phyloP scores from a whole-genome alignment of 352 stramenopile genomes.

The Globisporangium cederbergense region DNA sequence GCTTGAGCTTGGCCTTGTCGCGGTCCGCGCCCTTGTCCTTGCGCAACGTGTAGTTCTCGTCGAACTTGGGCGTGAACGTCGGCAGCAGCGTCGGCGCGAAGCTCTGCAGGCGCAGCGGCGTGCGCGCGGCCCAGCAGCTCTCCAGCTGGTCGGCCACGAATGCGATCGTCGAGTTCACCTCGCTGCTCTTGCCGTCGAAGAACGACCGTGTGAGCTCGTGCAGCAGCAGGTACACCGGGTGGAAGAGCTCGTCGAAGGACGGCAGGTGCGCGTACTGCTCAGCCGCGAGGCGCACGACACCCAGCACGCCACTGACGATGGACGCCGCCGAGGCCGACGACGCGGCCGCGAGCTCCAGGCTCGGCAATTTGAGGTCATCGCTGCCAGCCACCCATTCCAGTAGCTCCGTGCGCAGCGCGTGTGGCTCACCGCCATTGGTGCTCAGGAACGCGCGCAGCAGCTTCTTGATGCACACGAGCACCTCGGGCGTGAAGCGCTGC shows the following conservation, averaged over 20 bases:
- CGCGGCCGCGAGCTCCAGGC: conserved; percentile 33
- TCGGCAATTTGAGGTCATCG: conserved; percentile 26
- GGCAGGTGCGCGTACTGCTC: conserved; percentile 59
- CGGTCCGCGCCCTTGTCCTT: conserved; percentile 88
- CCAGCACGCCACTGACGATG: conserved; percentile 46
- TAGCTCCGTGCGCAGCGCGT: conserved; percentile 54
- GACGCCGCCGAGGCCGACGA: conserved; percentile 42
- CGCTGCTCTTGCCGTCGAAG: conserved; percentile 22
- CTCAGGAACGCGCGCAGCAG: conserved; percentile 50
- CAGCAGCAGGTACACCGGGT: conserved; percentile 65
- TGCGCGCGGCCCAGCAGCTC: conserved; percentile 39
- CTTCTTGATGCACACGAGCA: conserved; percentile 48
- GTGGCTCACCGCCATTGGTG: conserved; percentile 10
- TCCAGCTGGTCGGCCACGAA: conserved; percentile 44
- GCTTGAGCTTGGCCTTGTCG: conserved; percentile 84
- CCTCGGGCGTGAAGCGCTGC: conserved; percentile 88
- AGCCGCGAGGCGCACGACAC: conserved; percentile 38
- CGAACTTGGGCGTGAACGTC: conserved; percentile 88
- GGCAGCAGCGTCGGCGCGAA: conserved; percentile 66
- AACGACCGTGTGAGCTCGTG: conserved; percentile 49
- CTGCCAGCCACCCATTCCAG: conserved; percentile 32
- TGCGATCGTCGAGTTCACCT: conserved; percentile 48
- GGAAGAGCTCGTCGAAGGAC: conserved; percentile 76
- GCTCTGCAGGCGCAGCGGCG: conserved; percentile 73
- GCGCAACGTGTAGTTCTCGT: conserved; percentile 89